phyloP scores from a whole-genome alignment of 768 basidiomycete genomes.

The Leccinum uliginosum region DNA sequence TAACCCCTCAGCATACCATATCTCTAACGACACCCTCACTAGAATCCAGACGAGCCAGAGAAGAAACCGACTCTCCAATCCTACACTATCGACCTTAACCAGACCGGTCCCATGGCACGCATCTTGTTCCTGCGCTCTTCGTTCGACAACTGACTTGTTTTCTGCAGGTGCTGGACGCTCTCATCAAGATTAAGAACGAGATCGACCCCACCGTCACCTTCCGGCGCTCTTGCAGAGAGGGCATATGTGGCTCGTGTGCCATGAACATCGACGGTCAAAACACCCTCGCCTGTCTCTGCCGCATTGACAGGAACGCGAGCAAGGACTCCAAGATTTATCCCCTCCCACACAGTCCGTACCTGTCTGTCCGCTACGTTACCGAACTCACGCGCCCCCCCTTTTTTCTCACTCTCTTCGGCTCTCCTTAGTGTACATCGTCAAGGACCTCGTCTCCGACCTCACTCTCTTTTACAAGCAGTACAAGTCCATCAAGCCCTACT shows the following conservation, averaged over 20 bases:
- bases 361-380: neutral
- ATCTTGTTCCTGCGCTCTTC: neutral
- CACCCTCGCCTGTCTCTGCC: constrained; percentile 94
- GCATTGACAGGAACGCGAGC: constrained; percentile 72
- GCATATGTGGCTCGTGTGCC: constrained; percentile 97
- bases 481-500: constrained; percentile 97
- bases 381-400: neutral
- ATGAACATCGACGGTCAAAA: constrained; percentile 99
- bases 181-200: constrained; percentile 99
- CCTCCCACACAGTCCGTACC: constrained; percentile 84
- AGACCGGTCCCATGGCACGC: constrained; percentile 90
- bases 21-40: neutral
- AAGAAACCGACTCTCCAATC: constrained; percentile 89
- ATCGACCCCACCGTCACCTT: constrained; percentile 96
- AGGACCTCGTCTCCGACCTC: constrained; percentile 93
- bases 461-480: constrained; percentile 98
- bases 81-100: constrained; percentile 88
- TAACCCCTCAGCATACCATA: neutral
- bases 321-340: constrained; percentile 94
- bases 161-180: constrained; percentile 72
- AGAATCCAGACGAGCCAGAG: constrained; percentile 94
- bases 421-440: constrained; percentile 89
- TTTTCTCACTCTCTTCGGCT: neutral
- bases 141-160: neutral
- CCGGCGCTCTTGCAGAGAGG: constrained; percentile 88